Evolutionary conservation across 306 rosid genomes (phyloP), one percentile per base, ranked within the genome.

Genomic region (Geum urbanum): DNA sequence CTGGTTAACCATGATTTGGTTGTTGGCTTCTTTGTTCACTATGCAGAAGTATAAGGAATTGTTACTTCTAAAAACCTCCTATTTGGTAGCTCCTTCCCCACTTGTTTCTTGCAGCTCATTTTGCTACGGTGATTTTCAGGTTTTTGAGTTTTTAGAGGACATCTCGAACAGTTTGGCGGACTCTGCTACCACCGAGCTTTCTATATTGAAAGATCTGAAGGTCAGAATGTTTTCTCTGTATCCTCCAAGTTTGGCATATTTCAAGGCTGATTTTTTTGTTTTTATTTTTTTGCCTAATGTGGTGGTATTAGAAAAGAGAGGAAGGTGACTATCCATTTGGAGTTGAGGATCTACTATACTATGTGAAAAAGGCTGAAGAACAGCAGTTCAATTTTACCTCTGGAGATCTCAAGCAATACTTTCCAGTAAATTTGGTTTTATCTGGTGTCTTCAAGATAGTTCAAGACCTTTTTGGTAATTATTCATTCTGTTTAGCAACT

Each of bases 311-410:
- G 99, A 94, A 67, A 66, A 85, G 83, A 76, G 97, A 87, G 84
- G 97, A 94, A 86, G 99, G 99, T 39, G 97, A 89, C 11, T 59
- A 75, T 79, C 86, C 97, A 44, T 94, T 94, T 77, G 99, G 96
- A 80, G 80, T 83, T 51, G 97, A 90, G 83, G 99, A 94, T 79
- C 76, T 94, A 62, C 81, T 75, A 22, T 94, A 88, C 81, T 94
- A 94, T 75, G 77, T 81, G 74, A 94, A 86, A 76, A 86, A 83
- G 77, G 83, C 86, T 72, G 92, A 88, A 83, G 87, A 85, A 58
- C 87, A 88, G 77, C 84, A 76, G 66, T 86, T 81, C 68, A 82
- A 84, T 80, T 63, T 94, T 79, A 96, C 87, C 82, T 81, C 88
- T 67, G 88, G 83, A 63, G 85, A 79, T 85, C 91, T 94, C 66